Evolutionary conservation across 1,139 yeast genomes (phyloP).

Genomic region (Arxiozyma slooffiae): DNA sequence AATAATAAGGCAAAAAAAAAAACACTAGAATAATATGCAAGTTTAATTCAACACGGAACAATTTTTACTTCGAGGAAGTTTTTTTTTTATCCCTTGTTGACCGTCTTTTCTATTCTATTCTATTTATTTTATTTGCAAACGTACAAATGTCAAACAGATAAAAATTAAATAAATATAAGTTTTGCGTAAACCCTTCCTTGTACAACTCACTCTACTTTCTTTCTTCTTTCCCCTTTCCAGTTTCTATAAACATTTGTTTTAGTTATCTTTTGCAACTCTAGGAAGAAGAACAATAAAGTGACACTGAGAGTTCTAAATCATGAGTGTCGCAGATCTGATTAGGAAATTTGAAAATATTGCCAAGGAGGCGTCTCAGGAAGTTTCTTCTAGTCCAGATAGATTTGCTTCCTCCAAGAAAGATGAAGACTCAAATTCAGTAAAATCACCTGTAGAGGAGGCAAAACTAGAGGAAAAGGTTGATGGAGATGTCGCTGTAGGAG

Average conservation of each 20-base stretch:
- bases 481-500: neutral
- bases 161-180: no score
- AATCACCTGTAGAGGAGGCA: neutral
- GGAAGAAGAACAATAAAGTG: neutral
- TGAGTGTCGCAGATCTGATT: conserved; percentile 33
- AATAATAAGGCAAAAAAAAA: neutral
- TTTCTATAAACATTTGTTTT: no score
- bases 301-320: conserved; percentile 4
- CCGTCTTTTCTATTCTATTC: neutral
- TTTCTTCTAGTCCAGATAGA: neutral
- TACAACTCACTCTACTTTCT: neutral
- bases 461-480: neutral
- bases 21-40: neutral
- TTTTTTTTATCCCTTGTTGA: neutral
- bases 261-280: no score
- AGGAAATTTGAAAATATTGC: conserved; percentile 29
- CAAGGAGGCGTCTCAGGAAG: conserved; percentile 8
- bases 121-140: no score
- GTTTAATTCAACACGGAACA: neutral
- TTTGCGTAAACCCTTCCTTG: neutral
- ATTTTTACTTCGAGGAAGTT: neutral
- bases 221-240: no score
- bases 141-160: neutral
- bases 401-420: conserved; percentile 2
- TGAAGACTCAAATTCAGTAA: neutral